Percentiles rank a stretch among this genome's conserved stretches.
phyloP scores from a whole-genome alignment of 108 stramenopile genomes.

The Cyclotella sp. region DNA sequence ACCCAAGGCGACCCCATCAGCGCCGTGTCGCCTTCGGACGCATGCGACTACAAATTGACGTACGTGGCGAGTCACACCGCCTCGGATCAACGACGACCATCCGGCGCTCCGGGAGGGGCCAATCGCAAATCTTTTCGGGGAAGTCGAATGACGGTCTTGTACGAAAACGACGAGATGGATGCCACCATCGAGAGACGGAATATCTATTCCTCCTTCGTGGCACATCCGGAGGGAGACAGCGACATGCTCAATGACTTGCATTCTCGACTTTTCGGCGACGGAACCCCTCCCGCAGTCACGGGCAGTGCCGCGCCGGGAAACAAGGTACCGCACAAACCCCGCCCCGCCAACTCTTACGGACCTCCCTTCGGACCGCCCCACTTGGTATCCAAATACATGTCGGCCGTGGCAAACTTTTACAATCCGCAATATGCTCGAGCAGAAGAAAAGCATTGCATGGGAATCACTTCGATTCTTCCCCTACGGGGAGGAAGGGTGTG shows the following conservation, averaged over 20 bases:
- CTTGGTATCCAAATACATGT: conserved; percentile 3
- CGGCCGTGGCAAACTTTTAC: background rate
- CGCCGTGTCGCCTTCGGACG: conserved; percentile 7
- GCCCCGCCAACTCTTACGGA: conserved; percentile 68
- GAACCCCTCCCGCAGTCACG: background rate
- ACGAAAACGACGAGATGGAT: conserved; percentile 16
- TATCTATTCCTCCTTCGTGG: conserved; percentile 75
- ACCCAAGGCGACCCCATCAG: conserved; percentile 51
- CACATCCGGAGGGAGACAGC: conserved; percentile 71
- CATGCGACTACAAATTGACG: conserved; percentile 26
- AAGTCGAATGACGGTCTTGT: conserved; percentile 45
- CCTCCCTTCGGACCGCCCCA: conserved; percentile 59
- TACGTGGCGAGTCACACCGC: conserved; percentile 75
- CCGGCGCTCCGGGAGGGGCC: background rate
- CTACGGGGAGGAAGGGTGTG: conserved; percentile 55
- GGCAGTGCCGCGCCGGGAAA: conserved; percentile 1
- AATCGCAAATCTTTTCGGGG: conserved; percentile 24
- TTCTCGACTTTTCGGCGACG: conserved; percentile 57
- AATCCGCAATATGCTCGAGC: conserved; percentile 15
- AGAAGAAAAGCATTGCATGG: conserved; percentile 50
- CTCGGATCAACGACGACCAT: conserved; percentile 25
- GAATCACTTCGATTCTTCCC: conserved; percentile 57
- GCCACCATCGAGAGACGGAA: background rate
- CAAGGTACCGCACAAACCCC: conserved; percentile 29
- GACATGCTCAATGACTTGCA: conserved; percentile 56